Evolutionary conservation across 2,329 filamentous ascomycete genomes (phyloP).

Genomic region (Curvularia sp.): DNA sequence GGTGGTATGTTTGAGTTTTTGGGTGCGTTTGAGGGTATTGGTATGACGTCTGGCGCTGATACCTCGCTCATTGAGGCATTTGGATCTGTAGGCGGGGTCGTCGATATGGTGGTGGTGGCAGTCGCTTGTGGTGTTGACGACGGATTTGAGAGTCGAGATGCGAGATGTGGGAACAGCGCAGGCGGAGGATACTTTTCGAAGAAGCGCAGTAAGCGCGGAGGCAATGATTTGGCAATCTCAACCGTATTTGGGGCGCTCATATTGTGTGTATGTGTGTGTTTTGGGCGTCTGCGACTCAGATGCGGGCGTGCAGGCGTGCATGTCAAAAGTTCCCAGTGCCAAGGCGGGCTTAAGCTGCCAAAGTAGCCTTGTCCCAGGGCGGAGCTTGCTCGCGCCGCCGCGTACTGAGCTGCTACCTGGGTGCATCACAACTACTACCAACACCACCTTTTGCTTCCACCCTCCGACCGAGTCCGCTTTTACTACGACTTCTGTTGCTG

Average conservation of each 20-base stretch:
- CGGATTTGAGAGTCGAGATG: constrained; percentile 22
- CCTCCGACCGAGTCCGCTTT: not conserved
- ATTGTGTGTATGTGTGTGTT: constrained; percentile 16
- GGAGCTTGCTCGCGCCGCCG: constrained; percentile 24
- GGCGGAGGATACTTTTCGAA: constrained; percentile 86
- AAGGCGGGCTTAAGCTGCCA: constrained; percentile 16
- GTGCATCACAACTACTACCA: constrained; percentile 16
- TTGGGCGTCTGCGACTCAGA: constrained; percentile 11
- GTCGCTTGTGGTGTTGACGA: constrained; percentile 15
- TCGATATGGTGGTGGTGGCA: constrained; percentile 26
- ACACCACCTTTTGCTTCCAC: constrained; percentile 11
- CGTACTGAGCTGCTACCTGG: constrained; percentile 32
- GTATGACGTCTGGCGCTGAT: constrained; percentile 35
- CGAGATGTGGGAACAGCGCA: constrained; percentile 52
- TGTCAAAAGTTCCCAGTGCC: constrained; percentile 23
- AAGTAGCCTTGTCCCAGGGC: constrained; percentile 3
- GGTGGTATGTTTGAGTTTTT: constrained; percentile 22
- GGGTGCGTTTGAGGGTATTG: constrained; percentile 20
- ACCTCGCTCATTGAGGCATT: constrained; percentile 51
- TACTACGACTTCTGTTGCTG: not conserved
- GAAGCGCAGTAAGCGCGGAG: constrained; percentile 80
- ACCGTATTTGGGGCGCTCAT: constrained; percentile 50
- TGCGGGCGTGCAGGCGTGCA: constrained; percentile 6
- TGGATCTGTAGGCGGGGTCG: constrained; percentile 43
- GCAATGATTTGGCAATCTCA: constrained; percentile 73